Base-by-base conservation (phyloP, 2,329 filamentous ascomycete species). In the Alternaria tenuissima region DNA sequence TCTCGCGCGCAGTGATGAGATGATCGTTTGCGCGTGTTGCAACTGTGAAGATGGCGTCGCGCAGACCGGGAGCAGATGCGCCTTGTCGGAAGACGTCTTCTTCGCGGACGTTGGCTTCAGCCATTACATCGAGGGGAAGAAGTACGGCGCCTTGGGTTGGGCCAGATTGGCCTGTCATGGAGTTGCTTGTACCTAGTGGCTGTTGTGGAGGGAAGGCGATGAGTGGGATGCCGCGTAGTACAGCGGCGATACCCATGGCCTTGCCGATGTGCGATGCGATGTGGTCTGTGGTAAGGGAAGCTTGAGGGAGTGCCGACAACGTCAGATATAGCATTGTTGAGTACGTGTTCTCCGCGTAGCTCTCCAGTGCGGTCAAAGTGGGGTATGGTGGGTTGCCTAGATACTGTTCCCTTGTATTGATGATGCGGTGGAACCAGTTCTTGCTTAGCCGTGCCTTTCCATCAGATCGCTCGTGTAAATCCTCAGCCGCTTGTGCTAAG, bases 21-120 rank as follows among this genome's bases (percentile, higher is more conserved):
- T 99, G 95, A 76, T 99, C 95, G 73, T 96, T 96, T 7, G 95
- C 95, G 38, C 94, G 87, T 0, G 95, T 99, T 0, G 95, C 95
- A 14, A 99, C 92, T 4, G 88, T 86, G 79, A 98, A 99, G 1
- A 98, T 88, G 4, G 94, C 94, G 78, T 99, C 94, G 62, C 91
- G 89, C 18, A 98, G 83, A 0, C 94, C 94, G 0, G 88, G 84
- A 0, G 94, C 94, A n/a, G 87, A 81, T 0, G 91, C 88, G 0
- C 94, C 94, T 42, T 89, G 85, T 8, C 94, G 87, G 61, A 96
- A 91, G 0, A 99, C 90, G 43, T 97, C 92, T 76, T 99, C 95
- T 76, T 98, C 94, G 53, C 88, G 88, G 1, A 98, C 86, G 1
- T 89, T 89, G 5, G 87, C 83, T 68, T 94, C 88, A 0, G 92